Evolutionary conservation across 805 yeast genomes (phyloP), one percentile per base, ranked within the genome.

Genomic region (Cyberlindnera japonica): DNA sequence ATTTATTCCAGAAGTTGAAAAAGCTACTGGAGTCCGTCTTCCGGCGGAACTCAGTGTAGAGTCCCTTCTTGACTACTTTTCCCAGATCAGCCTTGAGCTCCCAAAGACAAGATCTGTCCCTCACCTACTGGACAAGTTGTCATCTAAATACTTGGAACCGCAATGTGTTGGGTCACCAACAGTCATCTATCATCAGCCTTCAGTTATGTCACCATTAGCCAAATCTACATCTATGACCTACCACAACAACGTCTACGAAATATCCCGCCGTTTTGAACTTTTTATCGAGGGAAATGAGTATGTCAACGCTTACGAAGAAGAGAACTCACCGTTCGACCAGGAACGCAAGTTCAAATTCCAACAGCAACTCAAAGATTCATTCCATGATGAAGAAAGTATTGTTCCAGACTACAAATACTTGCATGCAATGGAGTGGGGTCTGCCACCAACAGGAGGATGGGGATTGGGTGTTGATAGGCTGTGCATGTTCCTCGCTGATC

Each of bases 371-470:
- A 75, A 75, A 37, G 63, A 59, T 2, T 64, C 67, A 7, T 74
- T 57, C 41, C 62, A 71, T 4, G 95, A 85, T 53, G 54, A 56
- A 2, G 96, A 88, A 45, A 62, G 79, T 5, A 66, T 83, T 26
- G 58, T 82, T 0, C 86, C 95, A 0, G 99, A 93, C 58, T 64
- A 75, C 53, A 69, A 70, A 35, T 93, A 78, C 57, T 76, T 89
- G 1, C 71, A 75, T 31, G 75, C 81, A 13, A 80, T 93, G 90
- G 91, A 87, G 57, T 86, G 82, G 73, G 98, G 96, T 1, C 74
- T 93, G 65, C 97, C 98, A 3, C 99, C 99, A 1, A 91, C 97
- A 3, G 98, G 95, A 2, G 99, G 99, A 0, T 86, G 96, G 86
- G 99, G 99, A 1, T 66, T 95, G 44, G 99, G 99, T 0, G 72